Percentiles rank a stretch among this genome's conserved stretches.
Evolutionary conservation across 2,329 filamentous ascomycete genomes (phyloP).

Genomic region (Colletotrichum sp.): DNA sequence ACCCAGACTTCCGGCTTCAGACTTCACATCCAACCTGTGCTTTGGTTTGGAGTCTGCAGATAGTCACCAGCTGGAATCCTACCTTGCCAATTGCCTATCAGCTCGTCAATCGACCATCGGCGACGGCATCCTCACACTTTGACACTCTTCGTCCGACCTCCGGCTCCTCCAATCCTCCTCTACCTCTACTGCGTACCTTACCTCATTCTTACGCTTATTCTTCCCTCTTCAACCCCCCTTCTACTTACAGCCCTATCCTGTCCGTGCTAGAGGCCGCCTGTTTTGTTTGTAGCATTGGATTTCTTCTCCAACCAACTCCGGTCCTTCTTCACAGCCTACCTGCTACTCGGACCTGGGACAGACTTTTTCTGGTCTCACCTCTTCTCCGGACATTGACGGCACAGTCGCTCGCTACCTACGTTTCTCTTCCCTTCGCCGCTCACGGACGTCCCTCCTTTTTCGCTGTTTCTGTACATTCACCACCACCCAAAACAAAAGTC

Average conservation of each 20-base stretch:
- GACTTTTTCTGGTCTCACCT: not conserved
- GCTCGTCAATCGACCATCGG: not conserved
- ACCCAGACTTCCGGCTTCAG: not conserved
- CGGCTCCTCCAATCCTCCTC: not conserved
- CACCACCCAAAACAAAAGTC: not conserved
- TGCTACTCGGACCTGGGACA: not conserved
- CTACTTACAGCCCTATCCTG: not conserved
- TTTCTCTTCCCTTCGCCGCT: not conserved
- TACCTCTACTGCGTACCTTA: not conserved
- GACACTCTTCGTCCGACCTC: not conserved
- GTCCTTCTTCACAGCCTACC: not conserved
- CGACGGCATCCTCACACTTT: not conserved
- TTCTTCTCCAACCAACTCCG: not conserved
- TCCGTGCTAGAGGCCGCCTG: not conserved
- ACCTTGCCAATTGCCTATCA: not conserved
- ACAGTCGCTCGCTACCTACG: not conserved
- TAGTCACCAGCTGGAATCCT: not conserved
- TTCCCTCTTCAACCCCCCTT: not conserved
- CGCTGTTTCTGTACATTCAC: not conserved
- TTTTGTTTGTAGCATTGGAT: not conserved
- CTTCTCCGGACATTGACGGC: not conserved
- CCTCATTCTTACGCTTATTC: not conserved
- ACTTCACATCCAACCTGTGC: not conserved
- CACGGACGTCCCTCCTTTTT: not conserved
- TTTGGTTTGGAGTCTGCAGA: not conserved